A percentile compares a stretch with the other conserved stretches of the same genome.
phyloP scores from a whole-genome alignment of 2,329 filamentous ascomycete species.

The Thielaviopsis musarum region DNA sequence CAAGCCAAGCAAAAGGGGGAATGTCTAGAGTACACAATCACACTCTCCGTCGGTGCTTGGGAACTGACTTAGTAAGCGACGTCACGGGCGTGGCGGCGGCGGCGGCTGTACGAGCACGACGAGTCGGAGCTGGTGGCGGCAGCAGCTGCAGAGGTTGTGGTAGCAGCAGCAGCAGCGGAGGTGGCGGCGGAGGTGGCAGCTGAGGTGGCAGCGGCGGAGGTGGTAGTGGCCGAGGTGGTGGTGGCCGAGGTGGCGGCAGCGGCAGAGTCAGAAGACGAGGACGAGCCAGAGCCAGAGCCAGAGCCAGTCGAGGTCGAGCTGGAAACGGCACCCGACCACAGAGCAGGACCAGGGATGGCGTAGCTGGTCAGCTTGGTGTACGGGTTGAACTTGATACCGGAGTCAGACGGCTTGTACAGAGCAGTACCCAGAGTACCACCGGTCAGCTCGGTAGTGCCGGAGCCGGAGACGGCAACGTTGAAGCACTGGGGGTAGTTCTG shows the following conservation, averaged over 20 bases:
- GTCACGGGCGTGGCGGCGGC: constrained; percentile 6
- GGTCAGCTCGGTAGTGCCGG: constrained; percentile 19
- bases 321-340: constrained; percentile 13
- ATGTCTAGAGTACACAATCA: not conserved
- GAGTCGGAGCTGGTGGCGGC: not conserved
- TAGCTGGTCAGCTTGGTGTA: constrained; percentile 17
- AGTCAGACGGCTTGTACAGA: constrained; percentile 18
- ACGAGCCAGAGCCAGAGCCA: constrained; percentile 1
- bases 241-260: not conserved
- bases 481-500: constrained; percentile 36
- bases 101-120: not conserved
- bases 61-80: not conserved
- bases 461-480: constrained; percentile 28
- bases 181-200: not conserved
- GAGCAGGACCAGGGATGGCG: constrained; percentile 17
- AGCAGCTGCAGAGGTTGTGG: not conserved
- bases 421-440: constrained; percentile 18
- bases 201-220: not conserved
- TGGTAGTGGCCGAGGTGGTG: not conserved
- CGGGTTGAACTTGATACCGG: constrained; percentile 21
- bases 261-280: not conserved
- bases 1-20: not conserved
- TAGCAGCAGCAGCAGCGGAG: not conserved
- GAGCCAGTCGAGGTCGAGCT: constrained; percentile 13
- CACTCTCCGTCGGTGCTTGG: not conserved